Percentiles rank a stretch among this genome's conserved stretches.
Evolutionary conservation across 2,329 filamentous ascomycete species (phyloP).

Genomic region (Dactylellina sp.): DNA sequence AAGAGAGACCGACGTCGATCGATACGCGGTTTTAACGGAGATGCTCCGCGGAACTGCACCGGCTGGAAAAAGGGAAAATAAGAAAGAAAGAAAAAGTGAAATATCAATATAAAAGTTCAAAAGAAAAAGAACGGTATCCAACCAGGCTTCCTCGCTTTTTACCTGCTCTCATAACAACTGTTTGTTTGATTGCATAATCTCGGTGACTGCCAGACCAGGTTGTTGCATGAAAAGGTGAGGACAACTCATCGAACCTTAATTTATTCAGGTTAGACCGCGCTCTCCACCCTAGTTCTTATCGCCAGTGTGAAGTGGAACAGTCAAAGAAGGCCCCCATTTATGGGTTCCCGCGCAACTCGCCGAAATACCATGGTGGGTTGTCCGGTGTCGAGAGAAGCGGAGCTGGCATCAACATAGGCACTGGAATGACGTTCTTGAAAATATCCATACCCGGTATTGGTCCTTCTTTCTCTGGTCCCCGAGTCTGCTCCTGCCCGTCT

Average conservation of each 20-base stretch:
- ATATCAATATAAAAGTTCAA: conserved; percentile 21
- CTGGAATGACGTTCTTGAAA: conserved; percentile 43
- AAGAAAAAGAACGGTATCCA: conserved; percentile 8
- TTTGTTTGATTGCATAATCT: conserved; percentile 51
- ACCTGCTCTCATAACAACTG: conserved; percentile 28
- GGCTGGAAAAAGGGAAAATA: conserved; percentile 10
- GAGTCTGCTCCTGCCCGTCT: conserved; percentile 29
- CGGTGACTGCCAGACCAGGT: conserved; percentile 54
- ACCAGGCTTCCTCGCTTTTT: conserved; percentile 24
- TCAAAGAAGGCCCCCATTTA: conserved; percentile 31
- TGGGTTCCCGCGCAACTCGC: conserved; percentile 54
- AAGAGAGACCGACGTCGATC: conserved; percentile 4
- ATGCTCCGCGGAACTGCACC: not conserved
- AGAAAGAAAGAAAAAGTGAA: conserved; percentile 19
- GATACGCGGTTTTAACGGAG: conserved; percentile 5
- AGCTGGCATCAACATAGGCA: conserved; percentile 49
- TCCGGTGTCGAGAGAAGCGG: conserved; percentile 37
- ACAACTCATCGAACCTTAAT: conserved; percentile 56
- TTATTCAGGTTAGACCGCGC: conserved; percentile 52
- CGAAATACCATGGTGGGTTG: conserved; percentile 57
- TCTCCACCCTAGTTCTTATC: conserved; percentile 49
- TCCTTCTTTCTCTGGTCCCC: conserved; percentile 11
- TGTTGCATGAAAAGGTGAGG: conserved; percentile 48
- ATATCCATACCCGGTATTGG: conserved; percentile 46
- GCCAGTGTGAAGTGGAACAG: conserved; percentile 20